phyloP scores from a whole-genome alignment of 2,329 filamentous ascomycete genomes.

The Exophiala alcalophila region DNA sequence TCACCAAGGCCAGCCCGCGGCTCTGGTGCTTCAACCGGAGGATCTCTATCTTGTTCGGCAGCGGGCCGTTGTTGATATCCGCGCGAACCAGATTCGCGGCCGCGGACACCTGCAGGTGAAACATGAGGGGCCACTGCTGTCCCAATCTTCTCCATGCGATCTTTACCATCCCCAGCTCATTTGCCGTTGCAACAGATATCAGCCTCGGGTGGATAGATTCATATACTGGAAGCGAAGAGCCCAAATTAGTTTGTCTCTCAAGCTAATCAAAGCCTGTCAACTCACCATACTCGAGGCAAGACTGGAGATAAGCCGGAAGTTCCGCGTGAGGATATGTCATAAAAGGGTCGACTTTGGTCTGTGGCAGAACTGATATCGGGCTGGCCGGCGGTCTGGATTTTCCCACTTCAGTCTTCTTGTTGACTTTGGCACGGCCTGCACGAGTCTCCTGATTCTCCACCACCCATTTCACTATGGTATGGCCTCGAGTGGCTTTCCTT shows the following conservation, averaged over 20 bases:
- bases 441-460: neutral
- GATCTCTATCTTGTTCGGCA: conserved; percentile 10
- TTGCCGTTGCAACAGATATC: conserved; percentile 1
- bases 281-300: conserved; percentile 15
- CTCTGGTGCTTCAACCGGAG: conserved; percentile 7
- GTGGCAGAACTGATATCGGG: conserved; percentile 9
- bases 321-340: conserved; percentile 7
- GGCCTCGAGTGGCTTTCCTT: conserved; percentile 6
- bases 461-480: conserved; percentile 10
- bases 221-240: conserved; percentile 11
- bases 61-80: neutral
- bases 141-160: conserved; percentile 13
- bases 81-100: conserved; percentile 15
- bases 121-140: conserved; percentile 19
- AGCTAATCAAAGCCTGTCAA: neutral
- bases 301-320: conserved; percentile 12
- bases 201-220: conserved; percentile 16
- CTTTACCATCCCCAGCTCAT: conserved; percentile 5
- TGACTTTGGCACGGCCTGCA: neutral
- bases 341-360: conserved; percentile 17
- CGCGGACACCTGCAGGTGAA: conserved; percentile 15
- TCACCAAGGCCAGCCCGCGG: conserved; percentile 10
- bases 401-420: neutral
- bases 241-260: too few species aligned
- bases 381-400: conserved; percentile 2